phyloP scores from a whole-genome alignment of 1,284 basidiomycete species.

The Microbotryum scabiosae region DNA sequence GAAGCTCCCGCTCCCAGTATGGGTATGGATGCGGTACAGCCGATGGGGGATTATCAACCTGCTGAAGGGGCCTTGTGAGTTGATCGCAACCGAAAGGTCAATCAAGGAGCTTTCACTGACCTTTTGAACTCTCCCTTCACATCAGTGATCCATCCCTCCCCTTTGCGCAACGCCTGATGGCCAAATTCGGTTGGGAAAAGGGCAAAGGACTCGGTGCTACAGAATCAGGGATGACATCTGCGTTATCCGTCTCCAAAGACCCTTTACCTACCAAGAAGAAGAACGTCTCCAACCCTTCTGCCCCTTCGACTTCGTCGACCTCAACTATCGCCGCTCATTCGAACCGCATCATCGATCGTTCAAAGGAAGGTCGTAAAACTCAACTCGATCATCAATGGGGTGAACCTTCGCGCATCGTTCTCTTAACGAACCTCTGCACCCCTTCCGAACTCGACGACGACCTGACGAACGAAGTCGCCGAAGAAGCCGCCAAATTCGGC shows the following conservation, averaged over 20 bases:
- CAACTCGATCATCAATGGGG: conserved; percentile 42
- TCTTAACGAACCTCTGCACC: conserved; percentile 78
- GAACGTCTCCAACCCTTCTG: conserved; percentile 23
- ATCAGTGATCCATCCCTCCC: conserved; percentile 39
- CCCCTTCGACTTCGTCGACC: conserved; percentile 1
- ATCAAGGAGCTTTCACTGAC: background rate
- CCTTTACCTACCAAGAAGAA: conserved; percentile 42
- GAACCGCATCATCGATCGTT: conserved; percentile 1
- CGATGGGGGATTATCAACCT: background rate
- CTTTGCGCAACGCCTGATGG: conserved; percentile 73
- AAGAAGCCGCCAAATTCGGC: conserved; percentile 68
- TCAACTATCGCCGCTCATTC: conserved; percentile 14
- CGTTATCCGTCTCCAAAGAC: conserved; percentile 46
- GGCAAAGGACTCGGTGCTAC: conserved; percentile 80
- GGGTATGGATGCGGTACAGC: background rate
- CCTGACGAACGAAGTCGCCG: conserved; percentile 74
- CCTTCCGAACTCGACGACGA: conserved; percentile 75
- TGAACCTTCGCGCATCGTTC: conserved; percentile 76
- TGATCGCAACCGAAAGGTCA: conserved; percentile 1
- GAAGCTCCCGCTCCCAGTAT: no score
- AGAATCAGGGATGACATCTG: conserved; percentile 75
- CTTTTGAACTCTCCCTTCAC: background rate
- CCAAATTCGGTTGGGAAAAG: conserved; percentile 88
- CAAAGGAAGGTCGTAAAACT: no score
- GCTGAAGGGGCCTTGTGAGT: conserved; percentile 5